These are phyloP conservation scores for Lecanicillium sp. DNA, from an alignment of 2,329 filamentous ascomycete species.

Conservation along the genomic window DNA sequence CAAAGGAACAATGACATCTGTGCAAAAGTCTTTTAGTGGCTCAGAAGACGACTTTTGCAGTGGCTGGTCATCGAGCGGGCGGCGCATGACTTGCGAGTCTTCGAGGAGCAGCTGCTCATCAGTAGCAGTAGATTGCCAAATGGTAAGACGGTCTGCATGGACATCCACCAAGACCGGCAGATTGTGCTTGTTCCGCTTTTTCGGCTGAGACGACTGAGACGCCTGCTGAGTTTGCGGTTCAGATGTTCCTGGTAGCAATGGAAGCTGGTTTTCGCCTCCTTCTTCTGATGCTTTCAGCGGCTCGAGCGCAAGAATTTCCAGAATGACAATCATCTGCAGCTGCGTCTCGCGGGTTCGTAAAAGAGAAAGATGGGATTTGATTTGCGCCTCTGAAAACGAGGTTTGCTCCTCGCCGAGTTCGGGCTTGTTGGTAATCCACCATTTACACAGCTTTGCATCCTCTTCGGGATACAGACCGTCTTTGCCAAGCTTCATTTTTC, in stretches of 20 bases:
- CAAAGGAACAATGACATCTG: slow-evolving; percentile 76
- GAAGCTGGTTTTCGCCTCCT: slow-evolving; percentile 36
- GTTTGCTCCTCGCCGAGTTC: slow-evolving; percentile 41
- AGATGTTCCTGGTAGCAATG: slow-evolving; percentile 31
- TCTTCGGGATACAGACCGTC: slow-evolving; percentile 62
- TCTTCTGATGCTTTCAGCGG: slow-evolving; percentile 34
- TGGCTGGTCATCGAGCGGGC: slow-evolving; percentile 24
- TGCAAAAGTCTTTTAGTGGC: slow-evolving; percentile 65
- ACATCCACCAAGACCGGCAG: slow-evolving; percentile 60
- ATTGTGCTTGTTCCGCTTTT: slow-evolving; percentile 56
- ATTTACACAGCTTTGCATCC: slow-evolving; percentile 53
- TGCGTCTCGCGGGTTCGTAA: slow-evolving; percentile 70
- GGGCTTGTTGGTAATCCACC: slow-evolving; percentile 58
- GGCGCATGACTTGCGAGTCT: slow-evolving; percentile 33
- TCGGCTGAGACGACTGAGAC: slow-evolving; percentile 22
- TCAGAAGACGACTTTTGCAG: slow-evolving; percentile 42
- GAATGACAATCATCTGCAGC: slow-evolving; percentile 69
- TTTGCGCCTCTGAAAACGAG: slow-evolving; percentile 38
- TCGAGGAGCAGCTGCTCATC: slow-evolving; percentile 45
- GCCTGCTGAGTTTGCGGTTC: slow-evolving; percentile 23
- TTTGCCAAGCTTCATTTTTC: slow-evolving; percentile 59
- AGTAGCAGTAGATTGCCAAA: slow-evolving; percentile 70
- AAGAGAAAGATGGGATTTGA: slow-evolving; percentile 55
- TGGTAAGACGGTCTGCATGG: slow-evolving; percentile 69
- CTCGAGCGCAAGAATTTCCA: slow-evolving; percentile 69